Evolutionary conservation across 2,329 filamentous ascomycete species (phyloP), one percentile per base, ranked within the genome.

Genomic region (Lecanicillium sp.): DNA sequence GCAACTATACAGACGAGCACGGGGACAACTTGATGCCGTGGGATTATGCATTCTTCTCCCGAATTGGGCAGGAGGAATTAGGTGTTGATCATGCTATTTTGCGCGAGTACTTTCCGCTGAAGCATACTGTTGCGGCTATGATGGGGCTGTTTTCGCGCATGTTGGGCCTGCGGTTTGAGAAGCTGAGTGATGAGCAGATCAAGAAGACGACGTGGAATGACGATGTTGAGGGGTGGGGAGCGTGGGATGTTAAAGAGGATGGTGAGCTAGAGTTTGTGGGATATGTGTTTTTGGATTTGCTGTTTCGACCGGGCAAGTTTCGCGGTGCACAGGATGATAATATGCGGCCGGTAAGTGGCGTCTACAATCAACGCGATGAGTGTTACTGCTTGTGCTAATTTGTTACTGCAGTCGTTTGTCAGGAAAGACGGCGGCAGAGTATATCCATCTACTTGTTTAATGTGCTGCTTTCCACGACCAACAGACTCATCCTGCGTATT

Each of bases 381-480:
- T n/a, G n/a, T n/a, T n/a, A n/a, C n/a, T n/a, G n/a, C 18, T 33
- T 9, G 18, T 30, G 14, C 12, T 33, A 12, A 17, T 17, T 18
- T 5, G 18, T 17, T 16, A 30, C 9, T 16, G 19, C 25, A 51
- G 46, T 63, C 64, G 4, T 68, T 61, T 48, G 64, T 67, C 37
- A 61, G 63, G 29, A 60, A 62, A 37, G 63, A 71, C 35, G 70
- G 70, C 40, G 65, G 62, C 27, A 60, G 72, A 29, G 60, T 68
- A 14, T 73, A 75, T 45, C 72, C 72, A 5, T 68, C 70, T 2
- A 75, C 72, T 1, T 70, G 72, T 3, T 55, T 77, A 3, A 72
- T 76, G 33, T 75, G 72, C 62, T 74, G 74, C 52, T 76, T 76
- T 54, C 68, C 66, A 34, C 74, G 73, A 45, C 68, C 71, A 1